phyloP scores from a whole-genome alignment of 345 rosid species.

The Streptanthus diversifolius region DNA sequence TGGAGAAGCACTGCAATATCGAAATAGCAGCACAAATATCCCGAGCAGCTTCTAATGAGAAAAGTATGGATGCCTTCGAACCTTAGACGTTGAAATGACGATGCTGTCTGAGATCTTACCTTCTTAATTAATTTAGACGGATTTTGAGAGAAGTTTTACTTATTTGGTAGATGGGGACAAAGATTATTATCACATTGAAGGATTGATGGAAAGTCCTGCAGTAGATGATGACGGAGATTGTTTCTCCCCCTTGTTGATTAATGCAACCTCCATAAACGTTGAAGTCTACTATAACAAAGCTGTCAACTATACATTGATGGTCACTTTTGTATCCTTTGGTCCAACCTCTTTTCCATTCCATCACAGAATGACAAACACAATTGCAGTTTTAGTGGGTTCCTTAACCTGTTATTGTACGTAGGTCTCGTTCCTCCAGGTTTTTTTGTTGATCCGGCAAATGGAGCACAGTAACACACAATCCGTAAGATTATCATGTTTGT shows the following conservation, averaged over 20 bases:
- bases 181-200: conserved; percentile 72
- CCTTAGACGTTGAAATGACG: not conserved
- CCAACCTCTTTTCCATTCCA: not conserved
- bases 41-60: conserved; percentile 41
- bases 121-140: not conserved
- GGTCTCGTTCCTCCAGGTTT: conserved; percentile 96
- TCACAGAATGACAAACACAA: not conserved
- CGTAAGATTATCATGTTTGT: conserved; percentile 44
- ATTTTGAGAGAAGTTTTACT: conserved; percentile 9
- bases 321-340: conserved; percentile 95
- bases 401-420: conserved; percentile 45
- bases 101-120: not conserved
- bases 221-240: conserved; percentile 89
- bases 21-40: conserved; percentile 91
- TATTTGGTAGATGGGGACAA: conserved; percentile 61
- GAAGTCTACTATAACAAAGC: conserved; percentile 95
- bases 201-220: conserved; percentile 88
- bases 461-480: conserved; percentile 97
- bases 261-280: conserved; percentile 88
- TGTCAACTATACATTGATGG: conserved; percentile 95
- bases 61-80: conserved; percentile 26
- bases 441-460: conserved; percentile 91
- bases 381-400: conserved; percentile 41
- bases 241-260: conserved; percentile 70
- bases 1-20: conserved; percentile 96